Conservation (phyloP, 2,329 filamentous ascomycete genomes). For the Colletotrichum plurivorum region DNA sequence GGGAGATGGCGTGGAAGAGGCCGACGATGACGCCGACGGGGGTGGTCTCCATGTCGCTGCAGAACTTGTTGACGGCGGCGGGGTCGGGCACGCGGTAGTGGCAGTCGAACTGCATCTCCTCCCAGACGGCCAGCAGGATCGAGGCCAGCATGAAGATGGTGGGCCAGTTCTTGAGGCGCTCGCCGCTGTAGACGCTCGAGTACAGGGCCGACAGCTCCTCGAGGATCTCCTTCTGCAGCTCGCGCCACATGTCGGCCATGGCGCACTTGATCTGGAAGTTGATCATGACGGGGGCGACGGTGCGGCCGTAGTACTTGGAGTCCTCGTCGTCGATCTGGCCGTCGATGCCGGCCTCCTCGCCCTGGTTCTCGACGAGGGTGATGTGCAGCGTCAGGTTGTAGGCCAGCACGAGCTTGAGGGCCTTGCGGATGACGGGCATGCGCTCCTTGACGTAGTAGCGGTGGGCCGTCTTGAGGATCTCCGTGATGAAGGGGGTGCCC, state of each 20-base stretch:
- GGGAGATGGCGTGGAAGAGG: conserved; percentile 96
- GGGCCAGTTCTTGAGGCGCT: conserved; percentile 98
- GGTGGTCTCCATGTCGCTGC: conserved; percentile 94
- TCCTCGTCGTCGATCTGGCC: conserved; percentile 89
- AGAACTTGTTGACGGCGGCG: conserved; percentile 91
- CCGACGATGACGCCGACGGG: conserved; percentile 97
- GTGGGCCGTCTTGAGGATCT: conserved; percentile 96
- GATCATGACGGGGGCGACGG: conserved; percentile 96
- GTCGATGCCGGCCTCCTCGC: conserved; percentile 81
- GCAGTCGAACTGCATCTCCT: conserved; percentile 99
- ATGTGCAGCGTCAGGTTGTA: conserved; percentile 97
- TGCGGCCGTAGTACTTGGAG: conserved; percentile 91
- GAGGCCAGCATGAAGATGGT: conserved; percentile 98
- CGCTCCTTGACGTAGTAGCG: conserved; percentile 92
- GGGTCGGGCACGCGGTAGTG: conserved; percentile 93
- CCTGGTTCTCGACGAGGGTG: conserved; percentile 92
- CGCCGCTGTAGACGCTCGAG: conserved; percentile 97
- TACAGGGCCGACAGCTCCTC: conserved; percentile 94
- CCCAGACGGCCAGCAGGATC: conserved; percentile 94
- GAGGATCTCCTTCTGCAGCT: conserved; percentile 94
- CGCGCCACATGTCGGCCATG: conserved; percentile 97
- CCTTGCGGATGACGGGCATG: conserved; percentile 92
- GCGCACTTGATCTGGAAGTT: conserved; percentile 99
- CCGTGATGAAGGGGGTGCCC: conserved; percentile 93
- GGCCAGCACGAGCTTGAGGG: conserved; percentile 92